These are phyloP conservation scores for Erysiphe pulchra DNA, from an alignment of 2,329 filamentous ascomycete genomes.

Conservation along the genomic window DNA sequence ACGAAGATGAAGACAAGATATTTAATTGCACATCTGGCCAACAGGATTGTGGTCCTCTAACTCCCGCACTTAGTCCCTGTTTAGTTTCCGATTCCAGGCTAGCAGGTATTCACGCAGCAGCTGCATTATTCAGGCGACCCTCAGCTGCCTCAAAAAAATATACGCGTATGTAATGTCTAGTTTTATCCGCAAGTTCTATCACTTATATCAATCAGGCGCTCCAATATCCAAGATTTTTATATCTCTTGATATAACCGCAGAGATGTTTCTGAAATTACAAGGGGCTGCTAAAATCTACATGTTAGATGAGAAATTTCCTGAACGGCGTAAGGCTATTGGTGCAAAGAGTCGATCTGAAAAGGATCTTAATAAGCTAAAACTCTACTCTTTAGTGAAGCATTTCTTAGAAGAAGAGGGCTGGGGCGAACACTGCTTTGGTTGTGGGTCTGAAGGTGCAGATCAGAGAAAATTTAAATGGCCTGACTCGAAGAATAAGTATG, in stretches of 20 bases:
- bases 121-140: slow-evolving; percentile 10
- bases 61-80: slow-evolving; percentile 1
- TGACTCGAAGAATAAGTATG: slow-evolving; percentile 10
- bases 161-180: slow-evolving; percentile 6
- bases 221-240: slow-evolving; percentile 11
- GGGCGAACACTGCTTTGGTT: slow-evolving; percentile 10
- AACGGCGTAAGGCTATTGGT: slow-evolving; percentile 10
- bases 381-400: slow-evolving; percentile 8
- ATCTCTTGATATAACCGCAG: slow-evolving; percentile 9
- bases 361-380: slow-evolving; percentile 10
- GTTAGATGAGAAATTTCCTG: slow-evolving; percentile 11
- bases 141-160: slow-evolving; percentile 11
- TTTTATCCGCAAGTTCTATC: neutral
- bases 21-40: neutral
- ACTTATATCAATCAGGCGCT: slow-evolving; percentile 5
- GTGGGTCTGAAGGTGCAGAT: slow-evolving; percentile 2
- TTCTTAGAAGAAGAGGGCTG: slow-evolving; percentile 12
- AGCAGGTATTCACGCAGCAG: slow-evolving; percentile 10
- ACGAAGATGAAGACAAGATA: slow-evolving; percentile 3
- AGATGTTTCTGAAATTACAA: slow-evolving; percentile 11
- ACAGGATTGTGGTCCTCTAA: neutral
- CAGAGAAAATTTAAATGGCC: slow-evolving; percentile 11
- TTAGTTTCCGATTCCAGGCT: slow-evolving; percentile 6
- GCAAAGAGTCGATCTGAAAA: slow-evolving; percentile 6
- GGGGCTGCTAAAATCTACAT: slow-evolving; percentile 13